Conservation (phyloP, 2,329 filamentous ascomycete genomes). For the Exophiala oligosperma region DNA sequence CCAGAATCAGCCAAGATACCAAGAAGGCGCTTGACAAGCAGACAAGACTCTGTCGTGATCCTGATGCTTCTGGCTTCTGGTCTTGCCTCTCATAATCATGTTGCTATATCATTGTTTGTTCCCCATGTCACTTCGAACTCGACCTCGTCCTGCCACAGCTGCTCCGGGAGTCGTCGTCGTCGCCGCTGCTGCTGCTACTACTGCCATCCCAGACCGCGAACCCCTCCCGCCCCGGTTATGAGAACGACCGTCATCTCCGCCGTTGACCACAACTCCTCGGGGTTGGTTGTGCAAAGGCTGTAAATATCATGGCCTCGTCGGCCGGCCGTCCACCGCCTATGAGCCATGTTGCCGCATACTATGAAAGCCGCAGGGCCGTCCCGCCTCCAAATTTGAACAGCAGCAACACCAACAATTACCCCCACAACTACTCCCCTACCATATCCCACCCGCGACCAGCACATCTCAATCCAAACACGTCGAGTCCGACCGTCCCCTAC, state of each 20-base stretch:
- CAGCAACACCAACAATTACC: neutral
- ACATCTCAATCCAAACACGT: conserved; percentile 13
- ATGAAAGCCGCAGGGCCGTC: conserved; percentile 5
- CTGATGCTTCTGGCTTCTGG: conserved; percentile 6
- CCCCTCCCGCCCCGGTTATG: conserved; percentile 16
- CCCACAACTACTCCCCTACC: conserved; percentile 5
- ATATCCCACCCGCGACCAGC: conserved; percentile 12
- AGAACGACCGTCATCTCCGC: conserved; percentile 3
- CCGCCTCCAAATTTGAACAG: neutral
- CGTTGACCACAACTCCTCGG: neutral
- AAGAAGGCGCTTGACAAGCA: conserved; percentile 1
- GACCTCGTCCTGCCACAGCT: conserved; percentile 12
- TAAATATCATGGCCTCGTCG: conserved; percentile 7
- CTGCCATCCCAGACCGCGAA: neutral
- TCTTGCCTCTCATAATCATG: conserved; percentile 17
- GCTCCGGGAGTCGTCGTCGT: neutral
- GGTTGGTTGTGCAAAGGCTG: neutral
- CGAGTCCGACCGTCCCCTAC: conserved; percentile 1
- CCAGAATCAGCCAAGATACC: conserved; percentile 3
- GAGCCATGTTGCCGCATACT: conserved; percentile 18
- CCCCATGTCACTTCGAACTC: conserved; percentile 21
- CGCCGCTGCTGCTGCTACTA: neutral
- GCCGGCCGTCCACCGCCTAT: conserved; percentile 16
- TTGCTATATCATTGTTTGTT: conserved; percentile 18
- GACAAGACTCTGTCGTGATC: conserved; percentile 17